phyloP scores from a whole-genome alignment of 495 filamentous ascomycete genomes.

The Jackrogersella minutella region DNA sequence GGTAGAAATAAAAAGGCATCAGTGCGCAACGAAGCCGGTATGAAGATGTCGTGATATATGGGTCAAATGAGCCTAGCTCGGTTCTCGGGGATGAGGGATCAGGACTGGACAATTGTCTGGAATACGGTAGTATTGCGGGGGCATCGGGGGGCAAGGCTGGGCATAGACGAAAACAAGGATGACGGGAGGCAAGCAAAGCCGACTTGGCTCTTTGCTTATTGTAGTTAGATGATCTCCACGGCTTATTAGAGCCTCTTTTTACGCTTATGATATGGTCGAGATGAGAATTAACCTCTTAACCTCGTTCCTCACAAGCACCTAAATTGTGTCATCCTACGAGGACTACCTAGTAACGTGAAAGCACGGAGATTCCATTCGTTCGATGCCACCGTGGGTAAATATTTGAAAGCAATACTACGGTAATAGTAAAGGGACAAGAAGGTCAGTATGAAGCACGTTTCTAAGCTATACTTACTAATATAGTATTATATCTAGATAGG shows the following conservation, averaged over 20 bases:
- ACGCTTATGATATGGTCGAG: conserved; percentile 6
- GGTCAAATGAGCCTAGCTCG: conserved; percentile 26
- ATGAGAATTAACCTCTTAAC: conserved; percentile 1
- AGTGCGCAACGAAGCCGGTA: conserved; percentile 8
- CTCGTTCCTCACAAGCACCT: not conserved
- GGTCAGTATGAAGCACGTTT: not conserved
- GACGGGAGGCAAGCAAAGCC: too few relatives aligned
- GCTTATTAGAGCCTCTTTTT: conserved; percentile 26
- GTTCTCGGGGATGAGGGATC: conserved; percentile 28
- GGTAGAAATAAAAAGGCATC: not conserved
- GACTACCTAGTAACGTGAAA: not conserved
- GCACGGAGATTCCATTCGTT: not conserved
- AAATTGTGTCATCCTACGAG: not conserved
- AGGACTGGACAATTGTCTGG: conserved; percentile 21
- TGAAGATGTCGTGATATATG: conserved; percentile 33
- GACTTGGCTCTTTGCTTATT: conserved; percentile 21
- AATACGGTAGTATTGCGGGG: conserved; percentile 32
- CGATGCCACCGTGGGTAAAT: too few relatives aligned
- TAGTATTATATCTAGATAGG: too few relatives aligned
- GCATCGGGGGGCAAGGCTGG: conserved; percentile 4
- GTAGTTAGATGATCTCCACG: conserved; percentile 28
- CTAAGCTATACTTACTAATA: too few relatives aligned
- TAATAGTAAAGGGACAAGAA: not conserved
- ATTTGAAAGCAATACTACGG: not conserved
- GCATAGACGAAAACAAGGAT: conserved; percentile 6